Conservation (phyloP, 106 monocot genomes). For the Posidonia australis region DNA sequence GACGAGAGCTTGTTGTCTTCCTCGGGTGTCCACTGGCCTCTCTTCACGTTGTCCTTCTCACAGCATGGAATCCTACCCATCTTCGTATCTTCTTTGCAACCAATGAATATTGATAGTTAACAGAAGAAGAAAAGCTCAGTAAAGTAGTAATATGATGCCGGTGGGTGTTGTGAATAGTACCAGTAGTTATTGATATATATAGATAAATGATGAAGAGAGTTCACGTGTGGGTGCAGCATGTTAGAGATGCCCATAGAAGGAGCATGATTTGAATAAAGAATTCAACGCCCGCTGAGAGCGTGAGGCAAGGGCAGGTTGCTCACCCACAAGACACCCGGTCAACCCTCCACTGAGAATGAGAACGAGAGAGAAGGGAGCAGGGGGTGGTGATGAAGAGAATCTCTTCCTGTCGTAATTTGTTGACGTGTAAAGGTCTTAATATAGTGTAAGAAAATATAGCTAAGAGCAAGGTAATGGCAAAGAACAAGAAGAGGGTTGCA, state of each 20-base stretch:
- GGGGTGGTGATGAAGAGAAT: neutral
- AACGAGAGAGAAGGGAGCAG: neutral
- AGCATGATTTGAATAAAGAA: conserved; percentile 19
- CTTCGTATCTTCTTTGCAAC: neutral
- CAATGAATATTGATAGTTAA: neutral
- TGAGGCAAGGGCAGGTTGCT: conserved; percentile 14
- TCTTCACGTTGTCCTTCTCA: conserved; percentile 91
- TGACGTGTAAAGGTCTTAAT: too few relatives aligned
- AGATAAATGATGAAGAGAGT: neutral
- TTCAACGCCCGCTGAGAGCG: conserved; percentile 14
- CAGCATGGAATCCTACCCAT: conserved; percentile 97
- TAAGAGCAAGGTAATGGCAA: too few relatives aligned
- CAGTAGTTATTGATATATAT: neutral
- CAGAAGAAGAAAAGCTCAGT: neutral
- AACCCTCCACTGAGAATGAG: conserved; percentile 1
- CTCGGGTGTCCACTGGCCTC: conserved; percentile 96
- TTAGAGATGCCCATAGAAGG: conserved; percentile 4
- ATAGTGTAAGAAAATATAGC: too few relatives aligned
- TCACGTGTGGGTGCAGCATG: conserved; percentile 6
- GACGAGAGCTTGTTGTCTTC: conserved; percentile 95
- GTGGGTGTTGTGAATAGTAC: neutral
- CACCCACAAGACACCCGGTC: conserved; percentile 11
- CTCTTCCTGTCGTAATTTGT: neutral
- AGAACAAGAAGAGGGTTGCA: neutral
- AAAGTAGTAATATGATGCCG: neutral